These are phyloP conservation scores for Didymella exigua DNA, from an alignment of 2,329 filamentous ascomycete genomes.

Conservation along the genomic window DNA sequence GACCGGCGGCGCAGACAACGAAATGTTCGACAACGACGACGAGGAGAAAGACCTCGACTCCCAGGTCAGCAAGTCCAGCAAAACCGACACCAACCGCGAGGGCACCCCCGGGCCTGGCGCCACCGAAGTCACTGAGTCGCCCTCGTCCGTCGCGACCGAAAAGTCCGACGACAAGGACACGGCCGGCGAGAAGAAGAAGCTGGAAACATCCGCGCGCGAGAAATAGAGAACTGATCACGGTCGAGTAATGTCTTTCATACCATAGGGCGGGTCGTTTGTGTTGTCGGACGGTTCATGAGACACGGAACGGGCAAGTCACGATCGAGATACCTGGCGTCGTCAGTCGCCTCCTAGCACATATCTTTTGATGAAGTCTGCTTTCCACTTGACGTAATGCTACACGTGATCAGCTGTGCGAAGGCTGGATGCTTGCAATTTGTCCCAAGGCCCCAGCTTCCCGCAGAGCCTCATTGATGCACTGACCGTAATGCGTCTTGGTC, in stretches of 20 bases:
- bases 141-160: slow-evolving; percentile 46
- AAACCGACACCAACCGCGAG: slow-evolving; percentile 28
- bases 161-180: slow-evolving; percentile 36
- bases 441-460: too few relatives aligned
- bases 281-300: slow-evolving; percentile 27
- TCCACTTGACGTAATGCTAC: not conserved
- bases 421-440: too few relatives aligned
- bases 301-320: slow-evolving; percentile 33
- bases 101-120: slow-evolving; percentile 18
- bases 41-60: slow-evolving; percentile 83
- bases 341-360: slow-evolving; percentile 32
- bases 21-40: slow-evolving; percentile 93
- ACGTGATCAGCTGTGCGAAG: not conserved
- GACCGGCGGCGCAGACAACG: slow-evolving; percentile 85
- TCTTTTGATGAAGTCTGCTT: slow-evolving; percentile 3
- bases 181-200: slow-evolving; percentile 11
- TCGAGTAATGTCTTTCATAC: slow-evolving; percentile 24
- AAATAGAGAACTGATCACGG: slow-evolving; percentile 8
- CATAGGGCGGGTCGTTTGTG: slow-evolving; percentile 23
- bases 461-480: too few relatives aligned
- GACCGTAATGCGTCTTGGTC: too few relatives aligned
- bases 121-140: slow-evolving; percentile 41
- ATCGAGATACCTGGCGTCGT: slow-evolving; percentile 47
- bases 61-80: slow-evolving; percentile 72
- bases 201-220: slow-evolving; percentile 14